Conservation (phyloP, 345 rosid species). For the Eucalyptus pauciflora region DNA sequence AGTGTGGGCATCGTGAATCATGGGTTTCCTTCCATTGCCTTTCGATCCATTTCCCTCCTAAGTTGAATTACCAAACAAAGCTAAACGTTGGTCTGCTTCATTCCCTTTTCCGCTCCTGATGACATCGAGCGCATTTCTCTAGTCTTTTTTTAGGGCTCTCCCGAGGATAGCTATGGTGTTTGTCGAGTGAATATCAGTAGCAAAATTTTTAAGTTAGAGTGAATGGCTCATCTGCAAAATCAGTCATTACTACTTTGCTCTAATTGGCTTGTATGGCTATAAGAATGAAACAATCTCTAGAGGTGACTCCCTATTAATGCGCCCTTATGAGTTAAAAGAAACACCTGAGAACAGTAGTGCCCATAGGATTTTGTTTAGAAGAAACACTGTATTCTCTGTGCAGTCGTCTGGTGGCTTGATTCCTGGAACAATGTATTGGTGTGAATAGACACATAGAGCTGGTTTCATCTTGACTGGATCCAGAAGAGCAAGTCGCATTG, state of each 20-base stretch:
- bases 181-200: not conserved
- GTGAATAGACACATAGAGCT: not conserved
- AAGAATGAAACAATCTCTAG: not conserved
- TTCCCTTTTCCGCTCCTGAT: not conserved
- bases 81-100: not conserved
- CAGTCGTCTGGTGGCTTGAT: not conserved
- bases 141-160: rapidly evolving
- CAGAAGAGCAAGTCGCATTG: not conserved
- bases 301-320: not conserved
- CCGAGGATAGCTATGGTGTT: not conserved
- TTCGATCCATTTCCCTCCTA: not conserved
- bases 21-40: not conserved
- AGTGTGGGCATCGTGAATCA: not conserved
- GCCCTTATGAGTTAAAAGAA: not conserved
- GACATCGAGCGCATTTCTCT: not conserved
- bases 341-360: not conserved
- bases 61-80: not conserved
- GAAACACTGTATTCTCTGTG: not conserved
- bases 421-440: not conserved
- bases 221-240: not conserved
- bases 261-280: not conserved
- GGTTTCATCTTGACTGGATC: not conserved
- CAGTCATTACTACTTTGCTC: not conserved
- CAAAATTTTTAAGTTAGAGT: not conserved
- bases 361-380: not conserved